These are phyloP conservation scores for Lachnellula cervina DNA, from an alignment of 2,329 filamentous ascomycete species.

Conservation along the genomic window DNA sequence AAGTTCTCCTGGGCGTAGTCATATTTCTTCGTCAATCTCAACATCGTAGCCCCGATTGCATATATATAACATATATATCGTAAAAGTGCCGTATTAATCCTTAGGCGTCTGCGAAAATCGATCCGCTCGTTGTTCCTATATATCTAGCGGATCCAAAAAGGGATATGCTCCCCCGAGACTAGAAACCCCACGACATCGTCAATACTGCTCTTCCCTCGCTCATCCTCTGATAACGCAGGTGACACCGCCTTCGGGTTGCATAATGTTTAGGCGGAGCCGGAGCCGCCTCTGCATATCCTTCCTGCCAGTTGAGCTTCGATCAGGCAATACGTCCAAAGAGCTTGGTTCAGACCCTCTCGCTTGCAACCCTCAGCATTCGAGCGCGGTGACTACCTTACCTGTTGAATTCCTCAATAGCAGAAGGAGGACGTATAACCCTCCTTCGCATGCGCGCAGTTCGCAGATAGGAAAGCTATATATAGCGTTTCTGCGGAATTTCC, in stretches of 20 bases:
- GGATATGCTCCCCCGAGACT: constrained; percentile 47
- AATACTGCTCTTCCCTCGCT: constrained; percentile 27
- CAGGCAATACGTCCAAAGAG: constrained; percentile 25
- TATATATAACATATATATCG: constrained; percentile 49
- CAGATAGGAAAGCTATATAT: constrained; percentile 26
- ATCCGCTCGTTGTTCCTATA: constrained; percentile 40
- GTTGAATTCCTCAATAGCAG: constrained; percentile 27
- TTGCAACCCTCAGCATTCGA: constrained; percentile 5
- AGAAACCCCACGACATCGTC: constrained; percentile 46
- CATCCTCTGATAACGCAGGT: constrained; percentile 10
- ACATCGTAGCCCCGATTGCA: constrained; percentile 45
- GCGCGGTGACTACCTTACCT: constrained; percentile 16
- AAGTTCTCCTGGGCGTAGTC: constrained; percentile 40
- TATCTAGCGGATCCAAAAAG: constrained; percentile 42
- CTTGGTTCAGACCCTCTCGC: constrained; percentile 24
- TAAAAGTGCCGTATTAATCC: constrained; percentile 45
- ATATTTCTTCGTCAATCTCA: constrained; percentile 43
- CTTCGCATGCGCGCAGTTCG: constrained; percentile 23
- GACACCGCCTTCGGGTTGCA: constrained; percentile 7
- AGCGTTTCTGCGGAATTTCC: no score
- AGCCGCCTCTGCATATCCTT: constrained; percentile 17
- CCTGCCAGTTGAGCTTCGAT: constrained; percentile 25
- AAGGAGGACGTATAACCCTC: constrained; percentile 25
- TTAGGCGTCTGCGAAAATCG: constrained; percentile 35
- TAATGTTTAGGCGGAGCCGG: constrained; percentile 8